These are phyloP conservation scores for Coprinopsis cinerea DNA, from an alignment of 768 basidiomycete genomes.

Conservation along the genomic window DNA sequence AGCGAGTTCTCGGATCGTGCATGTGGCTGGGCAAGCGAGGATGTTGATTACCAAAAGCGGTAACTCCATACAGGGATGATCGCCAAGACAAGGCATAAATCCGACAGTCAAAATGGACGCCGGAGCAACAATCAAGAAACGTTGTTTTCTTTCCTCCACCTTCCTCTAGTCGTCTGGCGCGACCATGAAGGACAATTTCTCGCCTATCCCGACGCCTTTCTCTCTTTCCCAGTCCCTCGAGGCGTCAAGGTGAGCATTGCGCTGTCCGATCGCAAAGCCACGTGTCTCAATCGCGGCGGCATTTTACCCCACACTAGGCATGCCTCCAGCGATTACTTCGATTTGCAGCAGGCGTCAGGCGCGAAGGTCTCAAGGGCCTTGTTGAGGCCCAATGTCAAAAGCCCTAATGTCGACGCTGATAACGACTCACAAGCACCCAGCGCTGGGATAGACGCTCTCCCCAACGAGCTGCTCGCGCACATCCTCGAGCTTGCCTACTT, in stretches of 20 bases:
- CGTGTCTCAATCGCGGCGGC: too few species aligned
- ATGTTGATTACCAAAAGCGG: too few species aligned
- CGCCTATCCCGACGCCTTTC: not conserved
- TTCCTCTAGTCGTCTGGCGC: not conserved
- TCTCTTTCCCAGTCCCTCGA: not conserved
- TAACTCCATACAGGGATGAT: not conserved
- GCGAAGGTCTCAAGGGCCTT: not conserved
- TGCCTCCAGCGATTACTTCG: not conserved
- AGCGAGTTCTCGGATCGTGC: too few species aligned
- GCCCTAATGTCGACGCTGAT: too few species aligned
- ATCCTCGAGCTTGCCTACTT: constrained; percentile 22
- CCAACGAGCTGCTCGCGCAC: constrained; percentile 24
- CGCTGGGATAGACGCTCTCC: constrained; percentile 18
- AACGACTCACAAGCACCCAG: too few species aligned
- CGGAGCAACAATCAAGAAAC: not conserved
- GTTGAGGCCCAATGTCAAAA: not conserved
- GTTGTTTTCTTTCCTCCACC: not conserved
- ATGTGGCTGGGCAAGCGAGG: too few species aligned
- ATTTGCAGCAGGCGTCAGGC: too few species aligned
- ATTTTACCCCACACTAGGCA: not conserved
- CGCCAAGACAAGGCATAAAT: not conserved
- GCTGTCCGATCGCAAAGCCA: not conserved
- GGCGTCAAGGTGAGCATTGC: not conserved
- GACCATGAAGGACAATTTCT: not conserved
- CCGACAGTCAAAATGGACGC: not conserved